Evolutionary conservation across 768 basidiomycete genomes (phyloP), one percentile per base, ranked within the genome.

Genomic region (Tricholomella constricta): DNA sequence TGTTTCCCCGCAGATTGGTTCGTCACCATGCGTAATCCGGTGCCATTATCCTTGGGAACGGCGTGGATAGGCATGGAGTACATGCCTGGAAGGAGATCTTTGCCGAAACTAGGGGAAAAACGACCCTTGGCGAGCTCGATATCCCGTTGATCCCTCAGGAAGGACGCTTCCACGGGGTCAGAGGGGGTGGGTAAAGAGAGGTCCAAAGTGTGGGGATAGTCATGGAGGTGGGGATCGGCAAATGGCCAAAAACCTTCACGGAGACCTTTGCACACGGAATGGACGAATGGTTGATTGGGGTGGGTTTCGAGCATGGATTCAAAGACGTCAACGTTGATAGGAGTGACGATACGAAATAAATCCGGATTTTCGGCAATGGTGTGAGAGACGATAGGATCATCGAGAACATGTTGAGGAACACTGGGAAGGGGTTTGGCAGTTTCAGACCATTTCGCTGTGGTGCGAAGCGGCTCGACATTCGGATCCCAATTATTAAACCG

Each of bases 81-180:
- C 78, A 82, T 81, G 0, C 77, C 77, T 0, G 73, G 77, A 0
- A 76, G 60, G 1, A 77, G 66, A 3, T 72, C 54, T 6, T 6
- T 29, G 1, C 68, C 66, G 57, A 79, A 78, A 1, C 68, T 54
- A 19, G 45, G 38, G 6, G 69, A 73, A 51, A 64, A 71, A 14
- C 61, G 57, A 2, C 57, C 63, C 17, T 57, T 48, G 25, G 36
- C 43, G 1, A 67, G 51, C 49, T 71, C 68, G 9, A 45, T 47
- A 26, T 69, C 64, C 0, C 61, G 42, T 52, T 75, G 73, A 9
- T 15, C 26, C 2, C 45, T 1, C 27, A 47, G 34, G 19, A 47
- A 47, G 15, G n/a, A 29, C 12, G 46, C 46, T 31, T 47, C 20
- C 10, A 22, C 22, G 22, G 34, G 5, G 10, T 47, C 17, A n/a